phyloP scores from a whole-genome alignment of 73 alveolate genomes.

The Blepharisma japonicum region DNA sequence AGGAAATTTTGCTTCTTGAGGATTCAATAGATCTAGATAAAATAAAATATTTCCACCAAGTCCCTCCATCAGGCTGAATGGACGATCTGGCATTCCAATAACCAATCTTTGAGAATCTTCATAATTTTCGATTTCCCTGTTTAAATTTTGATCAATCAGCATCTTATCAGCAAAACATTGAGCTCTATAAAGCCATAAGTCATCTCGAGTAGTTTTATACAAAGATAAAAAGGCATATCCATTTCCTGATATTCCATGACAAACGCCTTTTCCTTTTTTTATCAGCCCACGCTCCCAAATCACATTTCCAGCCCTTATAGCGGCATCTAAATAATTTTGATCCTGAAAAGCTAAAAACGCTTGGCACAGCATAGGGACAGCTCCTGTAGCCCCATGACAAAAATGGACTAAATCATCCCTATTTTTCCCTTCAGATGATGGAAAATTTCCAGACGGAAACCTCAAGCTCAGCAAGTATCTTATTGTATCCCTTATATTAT shows the following conservation, averaged over 20 bases:
- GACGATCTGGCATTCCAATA: slow-evolving; percentile 69
- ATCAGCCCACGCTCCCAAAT: slow-evolving; percentile 80
- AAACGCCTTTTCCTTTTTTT: slow-evolving; percentile 79
- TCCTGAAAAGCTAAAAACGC: slow-evolving; percentile 57
- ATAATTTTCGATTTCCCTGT: slow-evolving; percentile 35
- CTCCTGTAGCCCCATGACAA: slow-evolving; percentile 95
- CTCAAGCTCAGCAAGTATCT: slow-evolving; percentile 45
- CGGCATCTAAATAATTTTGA: slow-evolving; percentile 42
- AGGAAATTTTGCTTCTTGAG: slow-evolving; percentile 16
- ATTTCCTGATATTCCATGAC: slow-evolving; percentile 89
- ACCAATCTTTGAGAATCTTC: slow-evolving; percentile 48
- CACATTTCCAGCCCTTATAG: slow-evolving; percentile 53
- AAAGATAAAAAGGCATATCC: slow-evolving; percentile 65
- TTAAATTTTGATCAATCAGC: slow-evolving; percentile 44
- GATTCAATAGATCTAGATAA: slow-evolving; percentile 27
- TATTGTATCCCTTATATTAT: slow-evolving; percentile 29
- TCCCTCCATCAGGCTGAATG: slow-evolving; percentile 82
- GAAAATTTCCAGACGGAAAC: slow-evolving; percentile 67
- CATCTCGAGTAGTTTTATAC: slow-evolving; percentile 55
- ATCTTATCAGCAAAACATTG: slow-evolving; percentile 45
- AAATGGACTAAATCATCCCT: slow-evolving; percentile 61
- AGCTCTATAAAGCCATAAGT: slow-evolving; percentile 63
- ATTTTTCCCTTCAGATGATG: slow-evolving; percentile 43
- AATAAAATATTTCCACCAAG: slow-evolving; percentile 50
- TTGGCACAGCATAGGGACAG: slow-evolving; percentile 67